phyloP scores from a whole-genome alignment of 176 grass and related monocot genomes.

The Oryza meridionalis region DNA sequence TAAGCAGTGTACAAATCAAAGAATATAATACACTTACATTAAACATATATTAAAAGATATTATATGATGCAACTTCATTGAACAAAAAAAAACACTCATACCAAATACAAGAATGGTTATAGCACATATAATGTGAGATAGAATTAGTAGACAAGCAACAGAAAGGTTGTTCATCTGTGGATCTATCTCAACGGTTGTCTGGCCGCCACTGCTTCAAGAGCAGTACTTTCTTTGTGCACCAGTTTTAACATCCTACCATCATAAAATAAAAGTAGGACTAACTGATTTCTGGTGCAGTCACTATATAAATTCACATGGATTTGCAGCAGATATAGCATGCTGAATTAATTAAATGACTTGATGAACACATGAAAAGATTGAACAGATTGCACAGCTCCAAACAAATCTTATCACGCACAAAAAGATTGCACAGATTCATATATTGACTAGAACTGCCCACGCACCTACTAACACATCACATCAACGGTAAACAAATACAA shows the following conservation, averaged over 20 bases:
- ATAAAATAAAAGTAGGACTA: constrained; percentile 39
- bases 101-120: not conserved
- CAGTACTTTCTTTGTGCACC: constrained; percentile 63
- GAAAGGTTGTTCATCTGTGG: constrained; percentile 60
- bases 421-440: too few relatives aligned
- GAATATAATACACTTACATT: not conserved
- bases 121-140: constrained; percentile 55
- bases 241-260: constrained; percentile 35
- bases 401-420: not conserved
- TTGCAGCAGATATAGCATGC: not conserved
- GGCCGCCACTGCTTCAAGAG: constrained; percentile 58
- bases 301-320: not conserved
- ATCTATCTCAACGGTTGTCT: constrained; percentile 90
- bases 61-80: not conserved
- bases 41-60: not conserved
- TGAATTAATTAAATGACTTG: too few relatives aligned
- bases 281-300: constrained; percentile 38
- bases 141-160: constrained; percentile 79
- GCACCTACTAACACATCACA: not conserved
- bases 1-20: not conserved
- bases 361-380: not conserved
- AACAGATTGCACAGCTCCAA: not conserved
- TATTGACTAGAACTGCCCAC: too few relatives aligned
- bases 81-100: not conserved
- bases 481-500: not conserved